Percentiles rank a stretch among this genome's conserved stretches.
These are phyloP conservation scores for Acanthamoeba healyi DNA, from an alignment of 208 protist genomes.

Conservation along the genomic window DNA sequence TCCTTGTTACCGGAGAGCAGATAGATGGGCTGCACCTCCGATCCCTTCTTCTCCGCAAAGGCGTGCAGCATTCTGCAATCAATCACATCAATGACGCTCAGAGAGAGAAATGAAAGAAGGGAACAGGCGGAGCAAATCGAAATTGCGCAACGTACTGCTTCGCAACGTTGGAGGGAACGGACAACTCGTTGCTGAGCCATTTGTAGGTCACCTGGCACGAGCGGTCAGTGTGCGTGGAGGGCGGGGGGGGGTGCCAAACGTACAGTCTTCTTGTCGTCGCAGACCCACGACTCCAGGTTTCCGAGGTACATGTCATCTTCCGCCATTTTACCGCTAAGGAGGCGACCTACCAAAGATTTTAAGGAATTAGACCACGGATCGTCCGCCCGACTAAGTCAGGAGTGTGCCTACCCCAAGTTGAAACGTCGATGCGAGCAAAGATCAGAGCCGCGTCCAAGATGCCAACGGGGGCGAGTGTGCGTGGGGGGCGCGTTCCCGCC, in stretches of 20 bases:
- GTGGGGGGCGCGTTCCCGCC: not conserved
- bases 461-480: too few relatives aligned
- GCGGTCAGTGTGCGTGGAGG: not conserved
- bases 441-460: too few relatives aligned
- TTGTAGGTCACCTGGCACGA: conserved; percentile 51
- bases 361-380: not conserved
- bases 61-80: conserved; percentile 70
- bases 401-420: not conserved
- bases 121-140: not conserved
- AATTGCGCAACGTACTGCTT: conserved; percentile 18
- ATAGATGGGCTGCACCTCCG: conserved; percentile 68
- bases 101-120: not conserved
- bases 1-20: conserved; percentile 52
- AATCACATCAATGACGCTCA: not conserved
- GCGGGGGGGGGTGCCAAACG: not conserved
- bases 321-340: conserved; percentile 43
- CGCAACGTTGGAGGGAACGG: conserved; percentile 58
- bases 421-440: too few relatives aligned
- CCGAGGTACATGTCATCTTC: conserved; percentile 74
- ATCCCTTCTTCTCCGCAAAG: conserved; percentile 57
- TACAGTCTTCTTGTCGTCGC: conserved; percentile 71
- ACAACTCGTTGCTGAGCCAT: conserved; percentile 71
- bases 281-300: conserved; percentile 69
- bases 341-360: not conserved
- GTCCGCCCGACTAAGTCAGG: not conserved